Conservation (phyloP, 352 stramenopile species). For the Chrysophaeum taylorii region DNA sequence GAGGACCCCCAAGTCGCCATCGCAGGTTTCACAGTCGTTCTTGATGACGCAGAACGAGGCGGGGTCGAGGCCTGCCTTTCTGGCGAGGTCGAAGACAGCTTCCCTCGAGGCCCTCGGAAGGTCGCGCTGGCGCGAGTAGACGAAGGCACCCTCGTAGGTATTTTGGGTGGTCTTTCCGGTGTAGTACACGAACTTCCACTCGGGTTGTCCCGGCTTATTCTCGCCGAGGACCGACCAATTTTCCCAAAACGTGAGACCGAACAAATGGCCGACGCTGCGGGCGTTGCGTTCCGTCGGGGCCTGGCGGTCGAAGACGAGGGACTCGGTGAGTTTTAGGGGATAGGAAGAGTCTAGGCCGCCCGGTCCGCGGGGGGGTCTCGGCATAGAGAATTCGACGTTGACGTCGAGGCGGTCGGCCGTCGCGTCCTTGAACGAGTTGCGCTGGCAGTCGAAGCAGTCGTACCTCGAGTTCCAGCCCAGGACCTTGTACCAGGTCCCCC, state of each 20-base stretch:
- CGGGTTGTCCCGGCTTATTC: constrained; percentile 43
- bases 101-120: constrained; percentile 45
- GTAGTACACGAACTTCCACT: constrained; percentile 72
- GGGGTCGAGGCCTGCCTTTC: constrained; percentile 52
- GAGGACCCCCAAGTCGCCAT: neutral
- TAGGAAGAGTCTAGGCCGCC: neutral
- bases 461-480: constrained; percentile 69
- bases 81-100: constrained; percentile 57
- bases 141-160: constrained; percentile 68
- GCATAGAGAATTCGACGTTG: constrained; percentile 57
- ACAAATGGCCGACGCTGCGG: constrained; percentile 34
- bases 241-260: constrained; percentile 58
- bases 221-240: constrained; percentile 69
- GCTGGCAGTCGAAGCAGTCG: constrained; percentile 69
- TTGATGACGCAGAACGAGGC: constrained; percentile 59
- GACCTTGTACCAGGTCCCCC: constrained; percentile 69
- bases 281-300: constrained; percentile 18
- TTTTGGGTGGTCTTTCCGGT: constrained; percentile 67
- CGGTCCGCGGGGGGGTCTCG: constrained; percentile 37
- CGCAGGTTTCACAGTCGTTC: constrained; percentile 39
- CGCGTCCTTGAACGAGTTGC: constrained; percentile 54
- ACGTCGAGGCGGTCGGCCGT: constrained; percentile 36
- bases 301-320: constrained; percentile 11
- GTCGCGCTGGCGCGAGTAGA: constrained; percentile 53
- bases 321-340: neutral